Conservation (phyloP, 305 asterid genomes). For the Vinca major region DNA sequence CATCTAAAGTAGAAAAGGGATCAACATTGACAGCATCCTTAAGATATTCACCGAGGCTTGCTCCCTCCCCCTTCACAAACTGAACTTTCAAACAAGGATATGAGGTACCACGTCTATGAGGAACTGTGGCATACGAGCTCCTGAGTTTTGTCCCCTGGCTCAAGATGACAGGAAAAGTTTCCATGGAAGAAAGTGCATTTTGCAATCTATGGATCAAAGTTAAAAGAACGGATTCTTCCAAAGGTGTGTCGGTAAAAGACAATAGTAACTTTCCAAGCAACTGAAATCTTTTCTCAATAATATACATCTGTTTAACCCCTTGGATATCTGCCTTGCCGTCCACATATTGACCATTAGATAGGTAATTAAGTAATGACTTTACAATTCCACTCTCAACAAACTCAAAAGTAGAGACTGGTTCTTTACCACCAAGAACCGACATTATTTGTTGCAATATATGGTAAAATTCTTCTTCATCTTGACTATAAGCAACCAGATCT, state of each 20-base stretch:
- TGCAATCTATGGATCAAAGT: slow-evolving; percentile 48
- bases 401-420: slow-evolving; percentile 82
- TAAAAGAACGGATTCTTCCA: slow-evolving; percentile 38
- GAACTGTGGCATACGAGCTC: slow-evolving; percentile 73
- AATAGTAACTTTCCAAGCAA: slow-evolving; percentile 54
- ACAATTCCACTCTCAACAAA: slow-evolving; percentile 91
- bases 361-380: slow-evolving; percentile 57
- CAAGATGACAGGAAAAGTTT: slow-evolving; percentile 64
- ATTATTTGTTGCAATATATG: slow-evolving; percentile 50
- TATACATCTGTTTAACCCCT: slow-evolving; percentile 20
- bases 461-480: slow-evolving; percentile 48
- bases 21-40: slow-evolving; percentile 64
- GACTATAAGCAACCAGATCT: slow-evolving; percentile 30
- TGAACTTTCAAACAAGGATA: slow-evolving; percentile 74
- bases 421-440: slow-evolving; percentile 58
- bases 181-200: slow-evolving; percentile 74
- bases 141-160: slow-evolving; percentile 39
- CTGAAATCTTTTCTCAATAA: slow-evolving; percentile 62
- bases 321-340: slow-evolving; percentile 23
- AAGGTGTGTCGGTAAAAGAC: slow-evolving; percentile 31
- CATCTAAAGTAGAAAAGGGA: slow-evolving; percentile 66
- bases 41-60: slow-evolving; percentile 39
- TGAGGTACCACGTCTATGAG: slow-evolving; percentile 57
- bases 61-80: slow-evolving; percentile 61
- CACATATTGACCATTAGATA: slow-evolving; percentile 44